Base-by-base conservation (phyloP, 495 filamentous ascomycete species). In the Talaromyces trachyspermus region DNA sequence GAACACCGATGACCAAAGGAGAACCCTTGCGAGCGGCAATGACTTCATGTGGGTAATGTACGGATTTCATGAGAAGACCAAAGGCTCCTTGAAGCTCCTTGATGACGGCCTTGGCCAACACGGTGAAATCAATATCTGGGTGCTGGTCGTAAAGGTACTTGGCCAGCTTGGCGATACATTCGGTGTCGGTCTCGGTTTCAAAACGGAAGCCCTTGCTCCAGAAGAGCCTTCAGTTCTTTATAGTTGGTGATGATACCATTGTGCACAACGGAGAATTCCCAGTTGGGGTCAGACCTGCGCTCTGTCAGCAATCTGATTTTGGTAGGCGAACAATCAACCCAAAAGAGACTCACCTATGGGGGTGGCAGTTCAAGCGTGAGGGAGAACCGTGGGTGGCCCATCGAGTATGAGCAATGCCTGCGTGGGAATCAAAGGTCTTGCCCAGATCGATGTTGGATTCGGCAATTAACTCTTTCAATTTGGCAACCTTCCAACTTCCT, bases 181-280 rank as follows among this genome's bases (percentile, higher is more conserved):
- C 92, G 20, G 92, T 98, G 60, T 98, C 92, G 37, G 92, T 98
- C 73, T 98, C 90, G 22, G 91, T 97, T 80, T 98, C 92, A 63
- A 98, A 98, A 49, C 84, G 83, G 77, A 95, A 95, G 53, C 94
- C 94, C 76, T 96, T 98, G 74, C 74, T 77, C 82, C 52, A 98
- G 74, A 42, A 98, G 77, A 47, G 86, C 85, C 81, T 91, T 95
- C 56, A 98, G 72, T 74, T 98, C 92, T 74, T 98, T 98, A 80
- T 98, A 98, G 77, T 98, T 98, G 73, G 92, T 98, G 73, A 98
- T 98, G 76, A 98, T 98, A 63, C 92, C 92, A 68, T 98, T 98
- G 82, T 98, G 92, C 35, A 96, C 91, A 56, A 98, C 85, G 49
- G 89, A 79, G 64, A 98, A 98, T 68, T 97, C 82, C 88, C 89